These are phyloP conservation scores for Zarea fungicola DNA, from an alignment of 2,329 filamentous ascomycete species.

Conservation along the genomic window DNA sequence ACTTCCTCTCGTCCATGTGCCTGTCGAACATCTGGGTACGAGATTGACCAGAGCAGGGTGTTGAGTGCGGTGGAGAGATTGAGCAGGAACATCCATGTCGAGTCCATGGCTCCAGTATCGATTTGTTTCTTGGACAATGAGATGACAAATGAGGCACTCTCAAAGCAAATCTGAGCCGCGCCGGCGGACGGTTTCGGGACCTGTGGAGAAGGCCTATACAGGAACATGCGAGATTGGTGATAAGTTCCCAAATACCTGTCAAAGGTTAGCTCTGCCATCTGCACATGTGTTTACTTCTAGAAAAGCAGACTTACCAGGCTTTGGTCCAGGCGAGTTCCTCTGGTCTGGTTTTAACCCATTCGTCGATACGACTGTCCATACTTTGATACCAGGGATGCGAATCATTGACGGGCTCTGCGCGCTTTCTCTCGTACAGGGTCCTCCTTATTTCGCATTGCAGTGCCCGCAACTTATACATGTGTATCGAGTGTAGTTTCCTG, in stretches of 20 bases:
- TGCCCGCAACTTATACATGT: conserved; percentile 88
- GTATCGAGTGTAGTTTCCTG: conserved; percentile 83
- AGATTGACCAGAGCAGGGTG: conserved; percentile 85
- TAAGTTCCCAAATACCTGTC: conserved; percentile 62
- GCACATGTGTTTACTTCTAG: too few relatives aligned
- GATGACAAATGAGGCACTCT: conserved; percentile 78
- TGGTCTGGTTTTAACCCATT: conserved; percentile 73
- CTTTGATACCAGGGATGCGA: conserved; percentile 79
- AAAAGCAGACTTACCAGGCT: conserved; percentile 59
- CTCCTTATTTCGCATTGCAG: conserved; percentile 84
- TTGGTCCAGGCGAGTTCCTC: conserved; percentile 67
- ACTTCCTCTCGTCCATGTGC: conserved; percentile 70
- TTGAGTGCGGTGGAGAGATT: conserved; percentile 89
- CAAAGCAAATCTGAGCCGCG: conserved; percentile 78
- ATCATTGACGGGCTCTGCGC: conserved; percentile 69
- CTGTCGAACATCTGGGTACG: conserved; percentile 76
- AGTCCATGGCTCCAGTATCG: conserved; percentile 66
- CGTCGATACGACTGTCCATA: conserved; percentile 72
- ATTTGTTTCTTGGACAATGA: conserved; percentile 76
- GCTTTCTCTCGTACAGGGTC: conserved; percentile 79
- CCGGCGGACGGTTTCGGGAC: conserved; percentile 74
- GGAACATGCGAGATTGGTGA: conserved; percentile 82
- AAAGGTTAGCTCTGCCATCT: background rate
- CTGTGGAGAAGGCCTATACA: conserved; percentile 89
- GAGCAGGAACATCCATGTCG: conserved; percentile 92